Evolutionary conservation across 768 basidiomycete genomes (phyloP).

Genomic region (Russula sp.): DNA sequence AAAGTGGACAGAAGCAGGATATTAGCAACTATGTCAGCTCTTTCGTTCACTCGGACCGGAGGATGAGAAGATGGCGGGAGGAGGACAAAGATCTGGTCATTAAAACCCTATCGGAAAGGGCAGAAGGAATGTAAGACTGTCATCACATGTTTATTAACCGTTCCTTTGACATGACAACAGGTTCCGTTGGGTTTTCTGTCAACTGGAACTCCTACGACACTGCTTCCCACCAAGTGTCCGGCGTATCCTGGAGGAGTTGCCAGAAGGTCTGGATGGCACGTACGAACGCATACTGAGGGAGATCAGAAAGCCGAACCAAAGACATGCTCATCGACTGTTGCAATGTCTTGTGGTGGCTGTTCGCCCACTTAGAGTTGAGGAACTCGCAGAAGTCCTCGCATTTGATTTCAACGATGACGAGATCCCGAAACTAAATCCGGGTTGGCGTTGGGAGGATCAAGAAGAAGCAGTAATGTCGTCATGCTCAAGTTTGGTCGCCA

Average conservation of each 20-base stretch:
- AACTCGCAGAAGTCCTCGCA: neutral
- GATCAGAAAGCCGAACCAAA: neutral
- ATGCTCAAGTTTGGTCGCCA: neutral
- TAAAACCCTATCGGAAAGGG: neutral
- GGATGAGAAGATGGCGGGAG: neutral
- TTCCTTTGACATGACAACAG: neutral
- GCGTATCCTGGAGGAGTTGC: neutral
- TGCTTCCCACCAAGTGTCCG: neutral
- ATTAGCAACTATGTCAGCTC: neutral
- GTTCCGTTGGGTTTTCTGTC: neutral
- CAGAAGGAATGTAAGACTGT: neutral
- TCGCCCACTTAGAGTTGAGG: neutral
- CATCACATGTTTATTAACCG: neutral
- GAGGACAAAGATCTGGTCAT: neutral
- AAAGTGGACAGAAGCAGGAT: neutral
- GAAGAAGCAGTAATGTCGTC: neutral
- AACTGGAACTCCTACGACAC: neutral
- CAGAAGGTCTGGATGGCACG: neutral
- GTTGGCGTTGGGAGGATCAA: neutral
- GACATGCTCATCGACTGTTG: slow-evolving; percentile 1
- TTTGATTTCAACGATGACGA: neutral
- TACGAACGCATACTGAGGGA: slow-evolving; percentile 3
- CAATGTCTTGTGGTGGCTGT: neutral
- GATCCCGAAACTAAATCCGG: neutral
- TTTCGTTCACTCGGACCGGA: neutral